These are phyloP conservation scores for Fusarium cicatricum DNA, from an alignment of 2,329 filamentous ascomycete genomes.

Conservation along the genomic window DNA sequence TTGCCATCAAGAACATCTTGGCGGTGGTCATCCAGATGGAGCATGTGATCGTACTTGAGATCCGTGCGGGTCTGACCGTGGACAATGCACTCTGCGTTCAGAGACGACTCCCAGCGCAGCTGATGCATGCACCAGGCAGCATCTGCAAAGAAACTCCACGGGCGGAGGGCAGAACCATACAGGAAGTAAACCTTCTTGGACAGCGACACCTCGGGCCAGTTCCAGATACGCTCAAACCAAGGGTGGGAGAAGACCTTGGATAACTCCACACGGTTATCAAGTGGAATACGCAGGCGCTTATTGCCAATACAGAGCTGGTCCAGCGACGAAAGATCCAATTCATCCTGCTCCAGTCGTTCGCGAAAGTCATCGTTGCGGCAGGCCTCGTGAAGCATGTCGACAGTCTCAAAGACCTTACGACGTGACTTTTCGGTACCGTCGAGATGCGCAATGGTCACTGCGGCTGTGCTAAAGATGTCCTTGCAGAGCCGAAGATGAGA, in stretches of 20 bases:
- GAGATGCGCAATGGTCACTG: constrained; percentile 10
- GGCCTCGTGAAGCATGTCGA: constrained; percentile 10
- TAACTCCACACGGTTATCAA: constrained; percentile 6
- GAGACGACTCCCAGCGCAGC: constrained; percentile 10
- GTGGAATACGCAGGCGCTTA: constrained; percentile 7
- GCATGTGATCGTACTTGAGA: constrained; percentile 12
- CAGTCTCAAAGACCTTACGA: constrained; percentile 12
- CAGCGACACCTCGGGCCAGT: constrained; percentile 13
- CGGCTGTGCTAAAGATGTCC: constrained; percentile 6
- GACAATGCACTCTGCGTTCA: constrained; percentile 9
- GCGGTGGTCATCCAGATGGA: constrained; percentile 8
- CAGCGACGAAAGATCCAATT: constrained; percentile 7
- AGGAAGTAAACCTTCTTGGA: constrained; percentile 13
- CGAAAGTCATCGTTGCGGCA: constrained; percentile 11
- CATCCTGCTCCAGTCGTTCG: constrained; percentile 3
- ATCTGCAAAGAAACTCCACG: constrained; percentile 13
- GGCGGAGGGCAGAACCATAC: constrained; percentile 6
- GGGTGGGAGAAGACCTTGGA: constrained; percentile 12
- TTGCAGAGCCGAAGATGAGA: constrained; percentile 10
- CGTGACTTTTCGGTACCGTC: constrained; percentile 8
- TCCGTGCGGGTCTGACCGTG: constrained; percentile 11
- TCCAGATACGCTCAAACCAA: constrained; percentile 10
- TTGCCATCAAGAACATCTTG: background rate
- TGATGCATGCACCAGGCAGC: constrained; percentile 13
- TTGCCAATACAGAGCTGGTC: constrained; percentile 9